Evolutionary conservation across 2,329 filamentous ascomycete species (phyloP).

Genomic region (Aschersonia sp.): DNA sequence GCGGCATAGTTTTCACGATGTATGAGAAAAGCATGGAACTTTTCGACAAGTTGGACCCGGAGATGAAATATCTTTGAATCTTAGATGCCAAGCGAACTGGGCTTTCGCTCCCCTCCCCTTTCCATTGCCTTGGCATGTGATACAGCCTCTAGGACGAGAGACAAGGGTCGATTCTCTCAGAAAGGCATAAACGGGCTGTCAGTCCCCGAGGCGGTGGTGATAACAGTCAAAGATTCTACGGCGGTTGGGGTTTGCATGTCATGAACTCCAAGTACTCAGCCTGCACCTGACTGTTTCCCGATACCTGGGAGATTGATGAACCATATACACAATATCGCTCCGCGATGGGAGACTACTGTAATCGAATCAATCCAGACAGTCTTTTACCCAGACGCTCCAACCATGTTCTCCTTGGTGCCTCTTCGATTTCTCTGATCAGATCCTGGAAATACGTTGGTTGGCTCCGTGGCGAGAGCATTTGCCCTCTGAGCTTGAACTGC

Average conservation of each 20-base stretch:
- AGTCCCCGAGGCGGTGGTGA: background rate
- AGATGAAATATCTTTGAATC: constrained; percentile 63
- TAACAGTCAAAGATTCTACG: background rate
- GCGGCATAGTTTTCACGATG: constrained; percentile 96
- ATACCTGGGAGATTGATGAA: no score
- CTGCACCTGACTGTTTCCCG: no score
- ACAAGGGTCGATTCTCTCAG: no score
- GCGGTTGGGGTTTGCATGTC: no score
- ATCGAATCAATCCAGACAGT: constrained; percentile 43
- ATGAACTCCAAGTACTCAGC: no score
- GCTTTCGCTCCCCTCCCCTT: no score
- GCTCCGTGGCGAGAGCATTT: constrained; percentile 40
- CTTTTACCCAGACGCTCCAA: constrained; percentile 35
- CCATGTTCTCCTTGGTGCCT: constrained; percentile 43
- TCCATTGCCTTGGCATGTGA: no score
- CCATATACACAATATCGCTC: background rate
- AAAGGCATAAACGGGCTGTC: no score
- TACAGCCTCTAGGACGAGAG: no score
- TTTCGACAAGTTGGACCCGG: constrained; percentile 66
- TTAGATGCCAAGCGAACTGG: no score
- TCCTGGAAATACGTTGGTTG: constrained; percentile 51
- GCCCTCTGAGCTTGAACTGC: constrained; percentile 27
- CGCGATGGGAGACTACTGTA: constrained; percentile 23
- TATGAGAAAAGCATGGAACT: constrained; percentile 94
- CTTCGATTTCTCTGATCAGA: constrained; percentile 46